Conservation (phyloP, 192 early-diverging fungal species). For the Backusella sp. region DNA sequence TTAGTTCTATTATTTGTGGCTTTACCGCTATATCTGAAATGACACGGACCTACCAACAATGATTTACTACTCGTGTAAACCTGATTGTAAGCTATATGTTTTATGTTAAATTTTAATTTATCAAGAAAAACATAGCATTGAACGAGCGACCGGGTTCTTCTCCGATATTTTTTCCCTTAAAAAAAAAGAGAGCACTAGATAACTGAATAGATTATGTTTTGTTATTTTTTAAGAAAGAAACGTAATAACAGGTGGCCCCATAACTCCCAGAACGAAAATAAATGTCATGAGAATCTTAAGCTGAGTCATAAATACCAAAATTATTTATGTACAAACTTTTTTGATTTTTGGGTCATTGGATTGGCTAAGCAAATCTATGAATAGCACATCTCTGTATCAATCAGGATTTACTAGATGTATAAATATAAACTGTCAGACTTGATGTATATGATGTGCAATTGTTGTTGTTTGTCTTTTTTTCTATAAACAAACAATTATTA, state of each 20-base stretch:
- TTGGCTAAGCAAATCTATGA: too few species aligned
- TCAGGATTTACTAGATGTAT: background rate
- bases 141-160: background rate
- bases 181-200: background rate
- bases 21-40: background rate
- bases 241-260: background rate
- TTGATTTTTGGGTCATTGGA: too few species aligned
- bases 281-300: conserved; percentile 1
- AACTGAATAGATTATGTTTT: background rate
- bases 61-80: background rate
- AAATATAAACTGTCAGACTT: too few species aligned
- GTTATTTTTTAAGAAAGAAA: background rate
- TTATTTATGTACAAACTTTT: too few species aligned
- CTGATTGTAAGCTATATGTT: background rate
- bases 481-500: too few species aligned
- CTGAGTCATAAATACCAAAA: background rate
- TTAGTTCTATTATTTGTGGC: background rate
- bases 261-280: background rate
- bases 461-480: too few species aligned
- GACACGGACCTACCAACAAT: background rate
- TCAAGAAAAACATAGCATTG: background rate
- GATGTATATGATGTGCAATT: too few species aligned
- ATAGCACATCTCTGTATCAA: too few species aligned
- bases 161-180: background rate
- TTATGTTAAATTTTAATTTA: background rate